Base-by-base conservation (phyloP, 805 yeast species). In the Candida ponderosae region DNA sequence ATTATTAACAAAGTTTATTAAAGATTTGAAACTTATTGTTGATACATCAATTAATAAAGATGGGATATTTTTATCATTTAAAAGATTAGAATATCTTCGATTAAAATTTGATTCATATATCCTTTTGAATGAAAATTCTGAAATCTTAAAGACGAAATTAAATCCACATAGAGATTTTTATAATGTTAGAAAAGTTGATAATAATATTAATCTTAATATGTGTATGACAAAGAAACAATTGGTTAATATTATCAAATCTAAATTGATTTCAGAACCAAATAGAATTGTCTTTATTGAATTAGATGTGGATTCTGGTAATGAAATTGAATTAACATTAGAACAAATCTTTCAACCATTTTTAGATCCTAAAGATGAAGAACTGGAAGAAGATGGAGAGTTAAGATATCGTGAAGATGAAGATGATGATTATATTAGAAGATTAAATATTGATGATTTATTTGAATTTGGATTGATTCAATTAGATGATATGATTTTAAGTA, bases 191-290 rank as follows among this genome's bases (percentile, higher is more conserved):
- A 66, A 66, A 43, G 60, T 66, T 27, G 70, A 66, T 37, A 93
- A 97, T 26, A 97, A 93, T 65, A 90, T 93, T 44, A 97, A 90
- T 56, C 95, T 90, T 55, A 81, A 96, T 6, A 97, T 97, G 35
- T 86, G 95, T 54, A 93, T 93, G 97, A 88, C 94, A 49, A 97
- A 93, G 61, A 90, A 90, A 59, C 97, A 90, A 62, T 65, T 64
- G 18, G 46, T 63, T 28, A 63, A 59, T 29, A 57, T 59, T n/a
- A 61, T 65, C 16, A 60, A 65, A 53, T 48, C 50, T 9, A 65
- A 63, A 36, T 36, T 65, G 31, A 54, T 49, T 19, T 41, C 43
- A 5, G 69, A 65, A 34, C 63, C 68, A 3, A 33, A 60, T 7
- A 45, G 65, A 33, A 42, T 57, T 6, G 67, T 64, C 1, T 59